A percentile compares a stretch with the other conserved stretches of the same genome.
phyloP scores from a whole-genome alignment of 495 filamentous ascomycete species.

The Sordaria brevicollis region DNA sequence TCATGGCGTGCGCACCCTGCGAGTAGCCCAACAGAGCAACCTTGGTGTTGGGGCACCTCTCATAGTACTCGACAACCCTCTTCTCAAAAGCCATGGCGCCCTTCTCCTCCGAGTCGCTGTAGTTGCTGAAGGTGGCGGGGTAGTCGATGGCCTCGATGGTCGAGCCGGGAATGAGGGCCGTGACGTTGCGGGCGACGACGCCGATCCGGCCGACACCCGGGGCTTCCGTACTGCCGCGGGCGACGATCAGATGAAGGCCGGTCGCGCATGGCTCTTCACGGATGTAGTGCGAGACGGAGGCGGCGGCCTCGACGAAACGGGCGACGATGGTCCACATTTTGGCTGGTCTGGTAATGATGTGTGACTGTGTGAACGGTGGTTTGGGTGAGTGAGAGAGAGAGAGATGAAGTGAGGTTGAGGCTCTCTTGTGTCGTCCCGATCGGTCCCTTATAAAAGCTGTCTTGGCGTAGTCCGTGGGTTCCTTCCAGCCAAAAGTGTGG shows the following conservation, averaged over 20 bases:
- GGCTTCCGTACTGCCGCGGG: constrained; percentile 7
- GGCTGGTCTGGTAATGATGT: neutral
- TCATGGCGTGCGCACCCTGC: constrained; percentile 9
- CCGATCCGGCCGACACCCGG: constrained; percentile 2
- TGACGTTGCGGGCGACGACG: constrained; percentile 5
- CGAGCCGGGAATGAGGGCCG: constrained; percentile 3
- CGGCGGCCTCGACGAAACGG: neutral
- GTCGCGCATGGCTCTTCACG: constrained; percentile 3
- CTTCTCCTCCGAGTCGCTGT: constrained; percentile 5
- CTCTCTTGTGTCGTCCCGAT: neutral
- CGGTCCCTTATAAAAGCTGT: neutral
- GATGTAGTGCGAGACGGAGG: neutral
- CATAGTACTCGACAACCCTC: constrained; percentile 6
- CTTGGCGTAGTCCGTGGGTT: neutral
- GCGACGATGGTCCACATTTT: neutral
- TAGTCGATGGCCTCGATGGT: constrained; percentile 7
- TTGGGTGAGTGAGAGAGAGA: neutral
- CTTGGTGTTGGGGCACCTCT: constrained; percentile 14
- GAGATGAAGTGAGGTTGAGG: neutral
- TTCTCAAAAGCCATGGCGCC: constrained; percentile 11
- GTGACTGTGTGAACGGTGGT: neutral
- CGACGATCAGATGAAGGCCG: constrained; percentile 9
- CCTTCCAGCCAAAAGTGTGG: too few species aligned
- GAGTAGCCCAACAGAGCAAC: constrained; percentile 22
- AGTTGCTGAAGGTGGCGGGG: constrained; percentile 7